A percentile compares a stretch with the other conserved stretches of the same genome.
Conservation (phyloP, 345 rosid genomes). For the Clarkia xantiana region DNA sequence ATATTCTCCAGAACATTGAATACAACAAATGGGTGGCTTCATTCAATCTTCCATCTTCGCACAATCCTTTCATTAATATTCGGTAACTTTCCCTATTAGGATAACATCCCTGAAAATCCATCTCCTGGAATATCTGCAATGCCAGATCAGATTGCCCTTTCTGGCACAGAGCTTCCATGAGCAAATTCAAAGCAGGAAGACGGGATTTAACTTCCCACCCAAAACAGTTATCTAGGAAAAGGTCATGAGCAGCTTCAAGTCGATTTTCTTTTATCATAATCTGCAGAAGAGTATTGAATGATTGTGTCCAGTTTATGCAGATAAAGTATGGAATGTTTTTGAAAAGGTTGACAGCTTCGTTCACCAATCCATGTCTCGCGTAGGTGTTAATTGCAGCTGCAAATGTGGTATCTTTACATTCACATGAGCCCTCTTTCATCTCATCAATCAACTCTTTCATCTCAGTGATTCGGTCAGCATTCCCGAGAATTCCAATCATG, state of each 20-base stretch:
- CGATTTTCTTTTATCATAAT: conserved; percentile 51
- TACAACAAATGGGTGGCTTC: conserved; percentile 72
- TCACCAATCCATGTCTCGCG: conserved; percentile 38
- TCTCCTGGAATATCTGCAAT: conserved; percentile 63
- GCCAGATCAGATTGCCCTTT: conserved; percentile 51
- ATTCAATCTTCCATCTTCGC: conserved; percentile 44
- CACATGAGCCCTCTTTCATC: conserved; percentile 72
- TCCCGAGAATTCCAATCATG: conserved; percentile 65
- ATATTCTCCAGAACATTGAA: conserved; percentile 96
- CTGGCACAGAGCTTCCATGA: conserved; percentile 58
- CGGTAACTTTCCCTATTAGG: conserved; percentile 67
- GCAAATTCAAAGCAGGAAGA: conserved; percentile 45
- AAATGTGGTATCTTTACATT: conserved; percentile 55
- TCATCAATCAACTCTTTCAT: conserved; percentile 50
- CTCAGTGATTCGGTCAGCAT: conserved; percentile 36
- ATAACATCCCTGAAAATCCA: conserved; percentile 71
- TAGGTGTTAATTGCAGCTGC: conserved; percentile 47
- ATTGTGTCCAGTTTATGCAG: conserved; percentile 60
- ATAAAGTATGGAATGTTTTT: conserved; percentile 49
- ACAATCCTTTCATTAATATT: conserved; percentile 73
- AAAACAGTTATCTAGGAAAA: conserved; percentile 45
- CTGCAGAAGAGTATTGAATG: conserved; percentile 55
- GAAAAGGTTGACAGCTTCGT: conserved; percentile 54
- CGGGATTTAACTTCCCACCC: conserved; percentile 84
- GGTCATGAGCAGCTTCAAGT: conserved; percentile 38